A percentile compares a stretch with the other conserved stretches of the same genome.
Conservation (phyloP, 805 yeast species). For the Yarrowia sp. region DNA sequence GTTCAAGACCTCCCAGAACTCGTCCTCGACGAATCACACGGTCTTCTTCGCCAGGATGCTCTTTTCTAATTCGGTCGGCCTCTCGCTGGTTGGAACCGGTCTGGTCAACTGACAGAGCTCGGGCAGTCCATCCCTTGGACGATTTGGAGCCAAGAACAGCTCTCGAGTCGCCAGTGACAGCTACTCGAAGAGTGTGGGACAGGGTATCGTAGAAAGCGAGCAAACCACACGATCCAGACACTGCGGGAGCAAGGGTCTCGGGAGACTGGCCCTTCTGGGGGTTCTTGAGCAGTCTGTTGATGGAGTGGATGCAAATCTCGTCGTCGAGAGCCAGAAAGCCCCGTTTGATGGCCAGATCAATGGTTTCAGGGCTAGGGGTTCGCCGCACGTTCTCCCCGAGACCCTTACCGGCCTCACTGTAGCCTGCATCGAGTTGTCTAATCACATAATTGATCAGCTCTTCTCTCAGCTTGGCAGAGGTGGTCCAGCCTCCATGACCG, state of each 20-base stretch:
- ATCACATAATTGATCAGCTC: constrained; percentile 79
- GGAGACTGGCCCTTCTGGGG: constrained; percentile 66
- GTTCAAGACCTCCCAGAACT: constrained; percentile 90
- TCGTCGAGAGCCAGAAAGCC: constrained; percentile 87
- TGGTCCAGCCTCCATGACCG: constrained; percentile 97
- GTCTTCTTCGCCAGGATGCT: constrained; percentile 87
- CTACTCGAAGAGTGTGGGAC: constrained; percentile 76
- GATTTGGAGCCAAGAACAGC: constrained; percentile 75
- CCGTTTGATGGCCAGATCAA: constrained; percentile 78
- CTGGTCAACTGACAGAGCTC: constrained; percentile 86
- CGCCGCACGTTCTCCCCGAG: constrained; percentile 60
- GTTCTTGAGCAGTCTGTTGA: constrained; percentile 73
- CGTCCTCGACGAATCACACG: constrained; percentile 85
- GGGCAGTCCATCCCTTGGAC: constrained; percentile 81
- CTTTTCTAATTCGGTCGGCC: constrained; percentile 78
- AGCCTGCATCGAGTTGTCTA: constrained; percentile 67
- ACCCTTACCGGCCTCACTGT: constrained; percentile 51
- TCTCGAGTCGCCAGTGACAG: constrained; percentile 95
- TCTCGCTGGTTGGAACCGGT: constrained; percentile 92
- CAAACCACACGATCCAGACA: constrained; percentile 94
- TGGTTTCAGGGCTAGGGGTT: constrained; percentile 69
- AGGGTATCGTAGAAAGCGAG: constrained; percentile 84
- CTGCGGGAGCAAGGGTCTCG: constrained; percentile 84
- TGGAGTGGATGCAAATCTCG: constrained; percentile 79
- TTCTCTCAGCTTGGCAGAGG: constrained; percentile 84